These are phyloP conservation scores for Byssochlamys sp. DNA, from an alignment of 2,329 filamentous ascomycete genomes.

Conservation along the genomic window DNA sequence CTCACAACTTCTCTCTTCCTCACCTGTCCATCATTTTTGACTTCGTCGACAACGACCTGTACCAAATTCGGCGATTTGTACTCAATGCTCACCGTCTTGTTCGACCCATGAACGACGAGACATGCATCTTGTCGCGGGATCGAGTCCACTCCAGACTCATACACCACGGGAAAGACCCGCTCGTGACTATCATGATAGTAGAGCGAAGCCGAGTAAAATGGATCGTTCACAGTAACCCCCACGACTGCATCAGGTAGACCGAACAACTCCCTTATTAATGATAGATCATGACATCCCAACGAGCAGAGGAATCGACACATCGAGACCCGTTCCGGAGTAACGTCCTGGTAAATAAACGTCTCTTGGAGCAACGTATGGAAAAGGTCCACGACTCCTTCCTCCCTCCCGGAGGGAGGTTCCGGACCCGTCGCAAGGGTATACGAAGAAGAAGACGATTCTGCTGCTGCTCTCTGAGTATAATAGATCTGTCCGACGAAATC, in stretches of 20 bases:
- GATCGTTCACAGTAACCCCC: conserved; percentile 36
- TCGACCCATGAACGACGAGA: conserved; percentile 40
- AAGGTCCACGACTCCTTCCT: conserved; percentile 1
- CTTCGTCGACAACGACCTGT: conserved; percentile 33
- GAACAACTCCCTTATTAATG: conserved; percentile 45
- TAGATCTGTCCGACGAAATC: conserved; percentile 37
- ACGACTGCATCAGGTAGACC: conserved; percentile 41
- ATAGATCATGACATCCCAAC: conserved; percentile 47
- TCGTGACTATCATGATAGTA: conserved; percentile 19
- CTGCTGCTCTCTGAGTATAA: conserved; percentile 43
- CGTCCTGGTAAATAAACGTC: conserved; percentile 18
- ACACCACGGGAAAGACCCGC: conserved; percentile 43
- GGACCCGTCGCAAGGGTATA: conserved; percentile 13
- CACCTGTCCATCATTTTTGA: conserved; percentile 15
- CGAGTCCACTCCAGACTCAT: conserved; percentile 47
- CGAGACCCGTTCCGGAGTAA: conserved; percentile 18
- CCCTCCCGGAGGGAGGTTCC: conserved; percentile 9
- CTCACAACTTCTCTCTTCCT: conserved; percentile 21
- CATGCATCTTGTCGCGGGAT: conserved; percentile 38
- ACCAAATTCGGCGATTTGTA: conserved; percentile 51
- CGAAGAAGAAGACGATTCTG: no score
- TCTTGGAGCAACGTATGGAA: conserved; percentile 14
- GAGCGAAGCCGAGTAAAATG: conserved; percentile 32
- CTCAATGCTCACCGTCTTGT: conserved; percentile 46
- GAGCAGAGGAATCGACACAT: conserved; percentile 38